A percentile compares a stretch with the other conserved stretches of the same genome.
Conservation (phyloP, 2,329 filamentous ascomycete genomes). For the Aspergillus ibericus region DNA sequence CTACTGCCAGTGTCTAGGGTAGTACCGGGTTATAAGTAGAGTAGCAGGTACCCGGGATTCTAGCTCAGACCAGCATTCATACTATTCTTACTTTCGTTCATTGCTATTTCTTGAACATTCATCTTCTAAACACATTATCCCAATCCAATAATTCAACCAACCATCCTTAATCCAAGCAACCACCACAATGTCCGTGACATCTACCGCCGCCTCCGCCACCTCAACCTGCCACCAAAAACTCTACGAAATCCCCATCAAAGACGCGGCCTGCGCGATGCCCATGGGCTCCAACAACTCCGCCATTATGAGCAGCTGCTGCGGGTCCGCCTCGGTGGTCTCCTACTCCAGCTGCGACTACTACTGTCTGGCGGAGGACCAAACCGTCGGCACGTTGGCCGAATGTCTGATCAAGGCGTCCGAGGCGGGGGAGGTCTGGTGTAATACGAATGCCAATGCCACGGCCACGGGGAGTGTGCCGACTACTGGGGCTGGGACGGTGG, state of each 20-base stretch:
- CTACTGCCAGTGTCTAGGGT: too few species aligned
- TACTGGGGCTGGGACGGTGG: slow-evolving; percentile 17
- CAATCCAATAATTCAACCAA: not conserved
- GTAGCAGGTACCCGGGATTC: too few species aligned
- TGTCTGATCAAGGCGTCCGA: slow-evolving; percentile 24
- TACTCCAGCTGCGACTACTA: slow-evolving; percentile 27
- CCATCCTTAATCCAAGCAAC: not conserved
- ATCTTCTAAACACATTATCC: too few species aligned
- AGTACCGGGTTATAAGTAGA: too few species aligned
- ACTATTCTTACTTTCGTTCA: not conserved
- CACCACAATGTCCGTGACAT: slow-evolving; percentile 7
- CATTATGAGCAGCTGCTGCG: slow-evolving; percentile 25
- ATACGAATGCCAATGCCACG: slow-evolving; percentile 24
- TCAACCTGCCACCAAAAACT: slow-evolving; percentile 23
- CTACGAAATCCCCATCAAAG: slow-evolving; percentile 25
- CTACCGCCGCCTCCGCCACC: slow-evolving; percentile 17
- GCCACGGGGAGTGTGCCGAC: slow-evolving; percentile 21
- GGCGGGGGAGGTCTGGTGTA: slow-evolving; percentile 25
- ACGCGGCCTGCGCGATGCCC: slow-evolving; percentile 27
- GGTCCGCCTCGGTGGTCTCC: slow-evolving; percentile 19
- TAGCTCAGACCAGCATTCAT: too few species aligned
- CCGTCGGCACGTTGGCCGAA: slow-evolving; percentile 18
- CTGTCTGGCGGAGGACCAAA: slow-evolving; percentile 24
- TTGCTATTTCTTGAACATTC: not conserved
- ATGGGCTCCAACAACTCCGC: slow-evolving; percentile 20